These are phyloP conservation scores for Aeschynomene evenia DNA, from an alignment of 306 rosid species.

Conservation along the genomic window DNA sequence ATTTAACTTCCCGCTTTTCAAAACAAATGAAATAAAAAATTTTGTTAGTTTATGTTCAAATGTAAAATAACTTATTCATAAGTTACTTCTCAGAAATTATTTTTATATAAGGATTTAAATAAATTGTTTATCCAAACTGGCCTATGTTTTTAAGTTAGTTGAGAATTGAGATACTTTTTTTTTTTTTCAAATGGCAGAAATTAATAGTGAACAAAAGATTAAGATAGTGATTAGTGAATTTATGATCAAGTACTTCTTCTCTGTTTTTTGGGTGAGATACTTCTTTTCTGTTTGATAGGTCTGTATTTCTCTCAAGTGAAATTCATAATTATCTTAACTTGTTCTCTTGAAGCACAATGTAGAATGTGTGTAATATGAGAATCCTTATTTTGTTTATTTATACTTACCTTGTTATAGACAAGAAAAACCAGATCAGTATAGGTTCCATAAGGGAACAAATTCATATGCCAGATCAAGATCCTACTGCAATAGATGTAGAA, in stretches of 20 bases:
- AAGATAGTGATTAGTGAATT: background rate
- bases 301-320: background rate
- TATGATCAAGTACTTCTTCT: background rate
- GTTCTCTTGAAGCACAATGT: background rate
- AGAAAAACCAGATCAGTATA: constrained; percentile 35
- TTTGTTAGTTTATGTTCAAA: too few species aligned
- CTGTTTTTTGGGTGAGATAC: background rate
- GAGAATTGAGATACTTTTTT: too few species aligned
- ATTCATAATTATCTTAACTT: background rate
- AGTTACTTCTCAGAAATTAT: too few species aligned
- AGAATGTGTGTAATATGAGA: background rate
- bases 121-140: too few species aligned
- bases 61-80: too few species aligned
- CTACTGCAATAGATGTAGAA: constrained; percentile 27
- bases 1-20: too few species aligned
- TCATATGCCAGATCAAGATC: constrained; percentile 34
- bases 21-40: too few species aligned
- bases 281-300: background rate
- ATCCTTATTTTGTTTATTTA: background rate
- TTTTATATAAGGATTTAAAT: too few species aligned
- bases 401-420: constrained; percentile 44
- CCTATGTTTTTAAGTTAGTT: too few species aligned
- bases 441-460: constrained; percentile 13
- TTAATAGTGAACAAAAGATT: background rate
- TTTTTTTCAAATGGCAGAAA: background rate